Conservation (phyloP, 495 filamentous ascomycete genomes). For the Thermothielavioides terrestris region DNA sequence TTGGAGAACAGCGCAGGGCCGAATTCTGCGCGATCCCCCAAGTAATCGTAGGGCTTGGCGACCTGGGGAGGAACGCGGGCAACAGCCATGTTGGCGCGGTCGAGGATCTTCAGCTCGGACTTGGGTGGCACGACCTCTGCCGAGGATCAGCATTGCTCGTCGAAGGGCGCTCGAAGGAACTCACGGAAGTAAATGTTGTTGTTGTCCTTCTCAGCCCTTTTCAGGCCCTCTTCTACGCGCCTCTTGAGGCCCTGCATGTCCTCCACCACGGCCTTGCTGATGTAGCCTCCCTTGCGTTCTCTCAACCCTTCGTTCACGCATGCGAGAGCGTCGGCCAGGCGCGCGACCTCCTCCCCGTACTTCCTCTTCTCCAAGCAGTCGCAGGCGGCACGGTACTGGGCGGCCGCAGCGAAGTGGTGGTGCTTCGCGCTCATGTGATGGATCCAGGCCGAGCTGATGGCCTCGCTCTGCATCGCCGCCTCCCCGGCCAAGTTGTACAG, state of each 20-base stretch:
- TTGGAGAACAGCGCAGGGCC: constrained; percentile 82
- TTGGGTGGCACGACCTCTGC: constrained; percentile 74
- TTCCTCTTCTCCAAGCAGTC: constrained; percentile 90
- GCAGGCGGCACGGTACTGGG: constrained; percentile 87
- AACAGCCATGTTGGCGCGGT: constrained; percentile 81
- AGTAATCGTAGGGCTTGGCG: constrained; percentile 64
- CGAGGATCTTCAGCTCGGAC: constrained; percentile 75
- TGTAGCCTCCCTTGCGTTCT: constrained; percentile 62
- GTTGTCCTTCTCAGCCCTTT: constrained; percentile 92
- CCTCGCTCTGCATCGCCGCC: constrained; percentile 75
- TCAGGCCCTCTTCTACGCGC: constrained; percentile 76
- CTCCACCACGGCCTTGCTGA: constrained; percentile 72
- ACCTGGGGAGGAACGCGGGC: constrained; percentile 75
- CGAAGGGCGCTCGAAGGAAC: not conserved
- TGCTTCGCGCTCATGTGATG: constrained; percentile 97
- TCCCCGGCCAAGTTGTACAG: constrained; percentile 80
- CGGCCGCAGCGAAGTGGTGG: constrained; percentile 93
- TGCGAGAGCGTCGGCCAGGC: constrained; percentile 67
- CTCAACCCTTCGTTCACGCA: constrained; percentile 84
- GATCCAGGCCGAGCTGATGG: constrained; percentile 91
- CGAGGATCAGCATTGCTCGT: not conserved
- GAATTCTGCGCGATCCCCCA: constrained; percentile 70
- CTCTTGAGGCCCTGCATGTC: constrained; percentile 79
- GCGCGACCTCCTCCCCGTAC: constrained; percentile 92
- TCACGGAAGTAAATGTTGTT: constrained; percentile 80